Percentiles rank a stretch among this genome's conserved stretches.
phyloP scores from a whole-genome alignment of 1,284 basidiomycete species.

The Schizopora paradoxa region DNA sequence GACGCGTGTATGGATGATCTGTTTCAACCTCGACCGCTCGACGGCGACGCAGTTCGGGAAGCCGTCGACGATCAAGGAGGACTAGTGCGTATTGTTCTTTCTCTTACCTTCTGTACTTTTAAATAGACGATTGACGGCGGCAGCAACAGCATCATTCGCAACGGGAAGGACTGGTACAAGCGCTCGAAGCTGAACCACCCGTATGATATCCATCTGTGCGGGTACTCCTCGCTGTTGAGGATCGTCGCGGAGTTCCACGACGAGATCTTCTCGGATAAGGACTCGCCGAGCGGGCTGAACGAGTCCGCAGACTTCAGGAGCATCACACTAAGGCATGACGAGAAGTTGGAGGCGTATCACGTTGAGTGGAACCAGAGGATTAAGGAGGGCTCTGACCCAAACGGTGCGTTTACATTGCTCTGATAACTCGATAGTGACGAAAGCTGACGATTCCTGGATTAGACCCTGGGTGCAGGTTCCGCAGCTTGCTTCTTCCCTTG shows the following conservation, averaged over 20 bases:
- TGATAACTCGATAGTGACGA: slow-evolving; percentile 10
- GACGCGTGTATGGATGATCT: slow-evolving; percentile 80
- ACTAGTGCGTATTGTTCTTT: slow-evolving; percentile 48
- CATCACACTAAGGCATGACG: slow-evolving; percentile 58
- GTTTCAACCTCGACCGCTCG: slow-evolving; percentile 79
- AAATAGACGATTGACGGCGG: slow-evolving; percentile 13
- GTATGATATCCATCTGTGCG: slow-evolving; percentile 73
- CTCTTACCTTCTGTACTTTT: neutral
- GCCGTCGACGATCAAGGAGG: slow-evolving; percentile 80
- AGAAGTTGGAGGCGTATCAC: slow-evolving; percentile 48
- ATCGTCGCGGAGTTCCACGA: slow-evolving; percentile 72
- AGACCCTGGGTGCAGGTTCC: slow-evolving; percentile 60
- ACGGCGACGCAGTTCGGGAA: slow-evolving; percentile 85
- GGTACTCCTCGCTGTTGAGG: slow-evolving; percentile 61
- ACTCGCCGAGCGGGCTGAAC: slow-evolving; percentile 64
- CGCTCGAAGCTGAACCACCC: slow-evolving; percentile 57
- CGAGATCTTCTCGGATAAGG: slow-evolving; percentile 69
- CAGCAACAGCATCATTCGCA: slow-evolving; percentile 55
- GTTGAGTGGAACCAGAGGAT: slow-evolving; percentile 62
- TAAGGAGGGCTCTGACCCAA: slow-evolving; percentile 46
- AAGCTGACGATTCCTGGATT: slow-evolving; percentile 1
- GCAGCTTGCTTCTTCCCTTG: slow-evolving; percentile 71
- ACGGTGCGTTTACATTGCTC: slow-evolving; percentile 35
- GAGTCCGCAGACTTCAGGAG: slow-evolving; percentile 64
- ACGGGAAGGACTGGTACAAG: slow-evolving; percentile 74